phyloP scores from a whole-genome alignment of 495 filamentous ascomycete genomes.

The Durotheca rogersii region DNA sequence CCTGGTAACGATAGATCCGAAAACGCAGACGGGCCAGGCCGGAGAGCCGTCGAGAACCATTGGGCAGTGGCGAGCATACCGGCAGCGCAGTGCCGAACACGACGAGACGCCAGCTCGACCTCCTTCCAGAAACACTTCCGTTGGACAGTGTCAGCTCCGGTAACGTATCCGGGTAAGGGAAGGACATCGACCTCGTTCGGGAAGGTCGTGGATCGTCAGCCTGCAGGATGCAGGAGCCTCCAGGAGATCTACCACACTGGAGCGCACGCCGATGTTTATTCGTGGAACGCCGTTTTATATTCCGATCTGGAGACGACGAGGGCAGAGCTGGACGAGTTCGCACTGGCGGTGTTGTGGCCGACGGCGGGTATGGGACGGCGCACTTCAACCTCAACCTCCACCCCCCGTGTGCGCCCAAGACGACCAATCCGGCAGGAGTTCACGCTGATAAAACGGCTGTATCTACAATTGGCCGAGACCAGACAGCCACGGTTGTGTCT shows the following conservation, averaged over 20 bases:
- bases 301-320: constrained; percentile 9
- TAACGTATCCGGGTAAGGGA: not conserved
- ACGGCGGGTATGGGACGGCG: constrained; percentile 6
- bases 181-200: constrained; percentile 16
- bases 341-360: constrained; percentile 9
- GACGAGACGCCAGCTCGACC: not conserved
- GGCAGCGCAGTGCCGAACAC: not conserved
- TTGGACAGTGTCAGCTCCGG: not conserved
- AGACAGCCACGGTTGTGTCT: too few species aligned
- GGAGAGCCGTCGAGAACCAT: not conserved
- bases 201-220: constrained; percentile 24
- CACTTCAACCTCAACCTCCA: constrained; percentile 1
- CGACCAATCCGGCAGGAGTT: constrained; percentile 1
- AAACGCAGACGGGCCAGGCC: not conserved
- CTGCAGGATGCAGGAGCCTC: constrained; percentile 3
- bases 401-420: constrained; percentile 2
- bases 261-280: constrained; percentile 10
- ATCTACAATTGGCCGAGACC: too few species aligned
- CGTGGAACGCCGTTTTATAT: constrained; percentile 26
- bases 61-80: not conserved
- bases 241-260: constrained; percentile 11
- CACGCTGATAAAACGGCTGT: not conserved
- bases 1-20: constrained; percentile 1
- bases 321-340: constrained; percentile 6
- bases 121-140: not conserved